Percentiles rank a stretch among this genome's conserved stretches.
phyloP scores from a whole-genome alignment of 2,329 filamentous ascomycete species.

The Fusarium falciforme region DNA sequence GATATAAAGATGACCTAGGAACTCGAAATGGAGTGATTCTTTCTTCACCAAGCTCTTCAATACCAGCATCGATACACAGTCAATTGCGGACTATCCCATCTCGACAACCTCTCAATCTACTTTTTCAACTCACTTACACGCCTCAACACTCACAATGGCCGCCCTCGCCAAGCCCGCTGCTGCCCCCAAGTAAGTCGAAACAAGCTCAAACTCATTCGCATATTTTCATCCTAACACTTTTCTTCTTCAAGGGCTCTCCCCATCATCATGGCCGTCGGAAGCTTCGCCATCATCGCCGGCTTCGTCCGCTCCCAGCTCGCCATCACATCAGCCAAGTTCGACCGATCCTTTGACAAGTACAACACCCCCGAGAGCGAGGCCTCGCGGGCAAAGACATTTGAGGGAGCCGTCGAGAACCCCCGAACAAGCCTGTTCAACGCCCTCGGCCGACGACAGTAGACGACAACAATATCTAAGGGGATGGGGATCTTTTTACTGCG shows the following conservation, averaged over 20 bases:
- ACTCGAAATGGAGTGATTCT: conserved; percentile 21
- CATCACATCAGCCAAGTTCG: conserved; percentile 49
- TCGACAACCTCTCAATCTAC: not conserved
- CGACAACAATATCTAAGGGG: not conserved
- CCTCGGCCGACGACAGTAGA: conserved; percentile 47
- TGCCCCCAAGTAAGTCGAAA: conserved; percentile 29
- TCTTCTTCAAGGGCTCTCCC: conserved; percentile 24
- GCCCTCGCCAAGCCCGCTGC: conserved; percentile 26
- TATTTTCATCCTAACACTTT: not conserved
- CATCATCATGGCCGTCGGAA: conserved; percentile 33
- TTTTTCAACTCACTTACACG: conserved; percentile 21
- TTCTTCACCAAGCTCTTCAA: conserved; percentile 16
- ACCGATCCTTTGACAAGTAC: conserved; percentile 53
- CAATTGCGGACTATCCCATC: conserved; percentile 1
- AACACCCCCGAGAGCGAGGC: conserved; percentile 52
- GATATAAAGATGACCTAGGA: not conserved
- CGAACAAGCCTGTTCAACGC: conserved; percentile 51
- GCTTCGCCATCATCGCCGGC: conserved; percentile 43
- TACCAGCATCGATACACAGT: conserved; percentile 4
- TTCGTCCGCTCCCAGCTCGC: conserved; percentile 50
- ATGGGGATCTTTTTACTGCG: not conserved
- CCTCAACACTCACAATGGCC: conserved; percentile 26
- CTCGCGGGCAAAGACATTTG: conserved; percentile 48
- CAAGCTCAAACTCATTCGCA: not conserved
- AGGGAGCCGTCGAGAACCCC: conserved; percentile 47